Percentiles rank a stretch among this genome's conserved stretches.
phyloP scores from a whole-genome alignment of 768 basidiomycete genomes.

The Boletus sp. region DNA sequence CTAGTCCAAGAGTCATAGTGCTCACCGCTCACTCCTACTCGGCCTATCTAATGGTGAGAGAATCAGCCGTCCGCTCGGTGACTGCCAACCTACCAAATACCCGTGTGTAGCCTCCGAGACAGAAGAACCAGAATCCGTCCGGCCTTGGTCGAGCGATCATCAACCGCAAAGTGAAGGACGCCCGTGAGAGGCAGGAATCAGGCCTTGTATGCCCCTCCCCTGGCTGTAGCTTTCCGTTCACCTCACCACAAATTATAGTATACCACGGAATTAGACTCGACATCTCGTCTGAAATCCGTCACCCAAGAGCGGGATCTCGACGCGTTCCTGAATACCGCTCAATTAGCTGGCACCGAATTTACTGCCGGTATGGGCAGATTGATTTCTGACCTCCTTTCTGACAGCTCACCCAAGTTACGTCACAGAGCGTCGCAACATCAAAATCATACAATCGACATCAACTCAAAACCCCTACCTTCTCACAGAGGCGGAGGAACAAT shows the following conservation, averaged over 20 bases:
- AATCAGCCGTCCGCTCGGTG: not conserved
- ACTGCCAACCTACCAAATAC: not conserved
- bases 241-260: slow-evolving; percentile 45
- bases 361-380: slow-evolving; percentile 68
- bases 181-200: slow-evolving; percentile 37
- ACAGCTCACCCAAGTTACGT: slow-evolving; percentile 3
- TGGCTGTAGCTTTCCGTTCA: not conserved
- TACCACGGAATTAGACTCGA: slow-evolving; percentile 66
- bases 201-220: slow-evolving; percentile 52
- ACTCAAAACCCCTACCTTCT: slow-evolving; percentile 84
- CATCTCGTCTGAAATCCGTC: slow-evolving; percentile 77
- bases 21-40: not conserved
- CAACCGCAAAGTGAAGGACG: slow-evolving; percentile 65
- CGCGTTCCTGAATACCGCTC: slow-evolving; percentile 93
- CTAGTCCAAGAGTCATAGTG: not conserved
- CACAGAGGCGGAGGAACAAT: slow-evolving; percentile 75
- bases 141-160: slow-evolving; percentile 96
- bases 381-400: not conserved
- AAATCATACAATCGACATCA: slow-evolving; percentile 59
- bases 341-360: slow-evolving; percentile 93
- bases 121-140: slow-evolving; percentile 62
- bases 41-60: slow-evolving; percentile 14
- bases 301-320: slow-evolving; percentile 96
- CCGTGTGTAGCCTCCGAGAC: slow-evolving; percentile 48
- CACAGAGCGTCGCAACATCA: slow-evolving; percentile 74